Evolutionary conservation across 495 filamentous ascomycete species (phyloP).

Genomic region (Daldinia grandis): DNA sequence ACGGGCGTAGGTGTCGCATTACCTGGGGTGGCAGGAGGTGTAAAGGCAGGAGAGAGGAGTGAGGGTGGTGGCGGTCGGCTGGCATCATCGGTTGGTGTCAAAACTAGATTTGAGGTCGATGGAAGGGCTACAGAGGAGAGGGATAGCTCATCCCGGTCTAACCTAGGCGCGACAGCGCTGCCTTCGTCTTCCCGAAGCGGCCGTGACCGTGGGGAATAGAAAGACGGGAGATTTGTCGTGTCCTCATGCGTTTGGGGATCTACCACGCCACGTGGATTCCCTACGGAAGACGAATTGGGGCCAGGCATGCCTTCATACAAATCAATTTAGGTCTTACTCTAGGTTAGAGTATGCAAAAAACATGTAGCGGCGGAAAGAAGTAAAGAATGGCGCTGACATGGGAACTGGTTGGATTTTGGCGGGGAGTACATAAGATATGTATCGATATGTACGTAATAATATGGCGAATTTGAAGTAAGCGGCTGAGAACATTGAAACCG

Average conservation of each 20-base stretch:
- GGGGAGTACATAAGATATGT: background rate
- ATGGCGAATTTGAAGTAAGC: background rate
- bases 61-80: conserved; percentile 49
- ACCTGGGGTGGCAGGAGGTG: conserved; percentile 79
- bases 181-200: conserved; percentile 35
- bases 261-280: background rate
- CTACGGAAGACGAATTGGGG: conserved; percentile 17
- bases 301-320: conserved; percentile 23
- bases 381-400: background rate
- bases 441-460: background rate
- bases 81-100: conserved; percentile 12
- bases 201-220: conserved; percentile 56
- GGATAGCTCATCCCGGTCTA: conserved; percentile 31
- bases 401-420: background rate
- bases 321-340: conserved; percentile 6
- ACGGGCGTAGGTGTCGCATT: conserved; percentile 59
- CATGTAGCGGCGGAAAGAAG: background rate
- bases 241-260: conserved; percentile 37
- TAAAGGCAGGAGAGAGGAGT: conserved; percentile 79
- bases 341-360: conserved; percentile 4
- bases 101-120: background rate
- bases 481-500: background rate
- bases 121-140: conserved; percentile 16
- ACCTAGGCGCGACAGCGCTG: conserved; percentile 9
- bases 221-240: conserved; percentile 51